Evolutionary conservation across 208 protist genomes (phyloP).

Genomic region (Trypanosoma rangeli): DNA sequence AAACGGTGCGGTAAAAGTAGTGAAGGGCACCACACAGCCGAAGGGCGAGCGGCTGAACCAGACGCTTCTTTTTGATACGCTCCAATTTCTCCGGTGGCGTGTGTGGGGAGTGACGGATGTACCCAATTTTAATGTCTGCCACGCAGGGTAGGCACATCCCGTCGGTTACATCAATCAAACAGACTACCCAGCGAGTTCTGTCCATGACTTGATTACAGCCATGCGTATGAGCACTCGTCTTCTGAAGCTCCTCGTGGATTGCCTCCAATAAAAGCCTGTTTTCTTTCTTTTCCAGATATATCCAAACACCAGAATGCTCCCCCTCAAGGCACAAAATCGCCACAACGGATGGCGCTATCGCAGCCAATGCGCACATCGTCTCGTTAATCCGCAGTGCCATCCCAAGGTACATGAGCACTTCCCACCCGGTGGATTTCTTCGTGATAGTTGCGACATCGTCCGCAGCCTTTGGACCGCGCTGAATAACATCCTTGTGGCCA

Average conservation of each 20-base stretch:
- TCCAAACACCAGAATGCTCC: slow-evolving; percentile 18
- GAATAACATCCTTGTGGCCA: slow-evolving; percentile 60
- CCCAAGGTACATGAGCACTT: slow-evolving; percentile 62
- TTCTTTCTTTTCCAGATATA: slow-evolving; percentile 33
- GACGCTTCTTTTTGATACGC: slow-evolving; percentile 49
- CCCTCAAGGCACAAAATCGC: slow-evolving; percentile 14
- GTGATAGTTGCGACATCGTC: slow-evolving; percentile 50
- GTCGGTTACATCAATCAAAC: slow-evolving; percentile 58
- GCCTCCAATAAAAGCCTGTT: slow-evolving; percentile 34
- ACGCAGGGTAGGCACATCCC: slow-evolving; percentile 46
- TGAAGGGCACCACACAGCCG: slow-evolving; percentile 63
- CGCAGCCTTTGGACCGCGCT: slow-evolving; percentile 41
- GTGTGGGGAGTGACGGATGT: slow-evolving; percentile 64
- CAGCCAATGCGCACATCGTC: slow-evolving; percentile 3
- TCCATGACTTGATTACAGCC: slow-evolving; percentile 22
- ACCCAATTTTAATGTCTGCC: slow-evolving; percentile 82
- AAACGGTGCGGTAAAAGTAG: slow-evolving; percentile 14
- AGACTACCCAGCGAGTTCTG: slow-evolving; percentile 40
- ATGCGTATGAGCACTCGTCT: neutral
- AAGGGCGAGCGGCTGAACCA: slow-evolving; percentile 42
- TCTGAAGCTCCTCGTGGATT: slow-evolving; percentile 27
- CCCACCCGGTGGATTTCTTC: slow-evolving; percentile 73
- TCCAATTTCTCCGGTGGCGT: slow-evolving; percentile 53
- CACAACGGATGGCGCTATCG: slow-evolving; percentile 21
- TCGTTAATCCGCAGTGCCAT: slow-evolving; percentile 18